These are phyloP conservation scores for Globisporangium camurandrum DNA, from an alignment of 352 stramenopile genomes.

Conservation along the genomic window DNA sequence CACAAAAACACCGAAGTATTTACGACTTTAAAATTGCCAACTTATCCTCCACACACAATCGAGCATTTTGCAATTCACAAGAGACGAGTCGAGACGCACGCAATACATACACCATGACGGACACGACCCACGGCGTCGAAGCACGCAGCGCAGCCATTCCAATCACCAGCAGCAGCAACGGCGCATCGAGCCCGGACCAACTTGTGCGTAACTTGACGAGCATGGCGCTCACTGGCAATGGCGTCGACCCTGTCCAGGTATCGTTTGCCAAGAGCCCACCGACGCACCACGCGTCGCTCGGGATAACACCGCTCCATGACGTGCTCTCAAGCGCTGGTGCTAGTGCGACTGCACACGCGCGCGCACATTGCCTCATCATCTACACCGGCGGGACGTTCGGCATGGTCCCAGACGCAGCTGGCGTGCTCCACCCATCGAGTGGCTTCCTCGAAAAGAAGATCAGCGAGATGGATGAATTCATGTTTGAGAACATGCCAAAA, in stretches of 20 bases:
- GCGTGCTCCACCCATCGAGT: constrained; percentile 74
- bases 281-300: constrained; percentile 8
- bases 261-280: constrained; percentile 21
- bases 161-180: not conserved
- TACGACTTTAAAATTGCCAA: no score
- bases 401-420: constrained; percentile 74
- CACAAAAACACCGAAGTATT: no score
- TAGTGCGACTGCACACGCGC: constrained; percentile 2
- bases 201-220: constrained; percentile 14
- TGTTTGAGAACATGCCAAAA: constrained; percentile 71
- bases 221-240: constrained; percentile 16
- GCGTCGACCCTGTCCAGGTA: constrained; percentile 25
- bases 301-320: constrained; percentile 13
- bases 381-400: constrained; percentile 91
- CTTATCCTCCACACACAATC: not conserved
- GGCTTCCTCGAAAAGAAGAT: constrained; percentile 88
- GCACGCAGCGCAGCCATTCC: not conserved
- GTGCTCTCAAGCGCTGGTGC: constrained; percentile 4
- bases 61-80: no score
- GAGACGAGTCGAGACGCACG: no score
- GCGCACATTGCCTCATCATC: constrained; percentile 74
- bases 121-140: constrained; percentile 6
- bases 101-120: constrained; percentile 2
- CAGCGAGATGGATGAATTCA: constrained; percentile 81
- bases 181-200: not conserved